Evolutionary conservation across 2,329 filamentous ascomycete species (phyloP).

Genomic region (Colletotrichum tanaceti): DNA sequence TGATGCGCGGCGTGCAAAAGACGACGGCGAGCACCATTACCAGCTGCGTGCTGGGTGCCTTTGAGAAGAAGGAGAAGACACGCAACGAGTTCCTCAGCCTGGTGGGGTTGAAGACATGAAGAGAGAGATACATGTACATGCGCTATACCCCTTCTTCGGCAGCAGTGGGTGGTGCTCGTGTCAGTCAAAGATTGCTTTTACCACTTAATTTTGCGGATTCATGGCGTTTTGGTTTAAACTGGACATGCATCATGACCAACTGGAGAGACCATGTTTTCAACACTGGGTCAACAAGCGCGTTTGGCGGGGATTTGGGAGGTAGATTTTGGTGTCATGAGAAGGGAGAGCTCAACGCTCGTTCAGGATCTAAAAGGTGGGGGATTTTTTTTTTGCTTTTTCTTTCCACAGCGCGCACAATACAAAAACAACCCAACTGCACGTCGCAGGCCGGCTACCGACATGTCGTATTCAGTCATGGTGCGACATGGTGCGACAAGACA

Average conservation of each 20-base stretch:
- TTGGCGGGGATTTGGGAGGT: conserved; percentile 30
- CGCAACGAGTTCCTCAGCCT: conserved; percentile 95
- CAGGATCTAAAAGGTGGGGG: conserved; percentile 9
- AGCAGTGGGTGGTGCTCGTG: neutral
- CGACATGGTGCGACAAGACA: neutral
- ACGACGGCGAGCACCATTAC: conserved; percentile 88
- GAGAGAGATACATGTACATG: neutral
- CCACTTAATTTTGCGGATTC: conserved; percentile 24
- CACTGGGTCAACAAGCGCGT: conserved; percentile 42
- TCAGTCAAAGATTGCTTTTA: conserved; percentile 7
- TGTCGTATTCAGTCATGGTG: neutral
- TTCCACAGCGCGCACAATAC: conserved; percentile 13
- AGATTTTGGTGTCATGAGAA: conserved; percentile 36
- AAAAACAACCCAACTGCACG: conserved; percentile 6
- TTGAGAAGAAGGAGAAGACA: conserved; percentile 92
- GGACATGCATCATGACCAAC: conserved; percentile 32
- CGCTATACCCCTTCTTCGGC: neutral
- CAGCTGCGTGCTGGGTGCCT: conserved; percentile 96
- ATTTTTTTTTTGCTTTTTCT: too few species aligned
- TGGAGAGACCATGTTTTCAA: conserved; percentile 41
- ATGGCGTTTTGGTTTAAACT: conserved; percentile 28
- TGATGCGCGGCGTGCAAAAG: conserved; percentile 98
- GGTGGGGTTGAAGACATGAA: conserved; percentile 66
- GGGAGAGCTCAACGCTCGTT: conserved; percentile 42
- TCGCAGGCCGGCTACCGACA: conserved; percentile 4